Evolutionary conservation across 108 stramenopile species (phyloP).

Genomic region (Nitzschia sp.): DNA sequence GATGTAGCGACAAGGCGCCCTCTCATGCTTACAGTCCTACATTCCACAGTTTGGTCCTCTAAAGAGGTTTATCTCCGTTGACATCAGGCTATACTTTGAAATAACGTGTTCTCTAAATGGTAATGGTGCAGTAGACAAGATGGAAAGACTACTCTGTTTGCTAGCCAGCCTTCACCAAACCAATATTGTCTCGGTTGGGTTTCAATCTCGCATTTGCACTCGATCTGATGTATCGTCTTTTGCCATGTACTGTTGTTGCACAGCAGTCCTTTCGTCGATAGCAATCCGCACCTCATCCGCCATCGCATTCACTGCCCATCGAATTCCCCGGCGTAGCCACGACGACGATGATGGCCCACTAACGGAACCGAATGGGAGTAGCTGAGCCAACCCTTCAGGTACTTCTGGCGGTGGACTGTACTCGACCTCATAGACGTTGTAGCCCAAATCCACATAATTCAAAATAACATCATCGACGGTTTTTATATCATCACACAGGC

Average conservation of each 20-base stretch:
- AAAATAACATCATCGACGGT: slow-evolving; percentile 84
- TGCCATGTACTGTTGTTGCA: slow-evolving; percentile 59
- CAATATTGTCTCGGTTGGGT: too few relatives aligned
- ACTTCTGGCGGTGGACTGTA: slow-evolving; percentile 35
- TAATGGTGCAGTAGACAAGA: too few relatives aligned
- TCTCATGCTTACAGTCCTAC: too few relatives aligned
- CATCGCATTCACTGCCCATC: slow-evolving; percentile 49
- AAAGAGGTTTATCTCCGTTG: too few relatives aligned
- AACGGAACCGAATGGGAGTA: background rate
- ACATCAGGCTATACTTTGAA: too few relatives aligned
- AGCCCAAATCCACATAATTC: slow-evolving; percentile 73
- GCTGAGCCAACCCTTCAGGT: background rate
- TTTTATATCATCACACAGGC: slow-evolving; percentile 87
- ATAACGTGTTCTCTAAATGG: too few relatives aligned
- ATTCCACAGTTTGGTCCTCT: too few relatives aligned
- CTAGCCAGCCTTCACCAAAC: too few relatives aligned
- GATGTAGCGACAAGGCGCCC: too few relatives aligned
- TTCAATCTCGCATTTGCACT: slow-evolving; percentile 14
- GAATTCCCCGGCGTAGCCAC: slow-evolving; percentile 42
- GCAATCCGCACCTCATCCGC: slow-evolving; percentile 43
- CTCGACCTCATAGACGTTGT: slow-evolving; percentile 73
- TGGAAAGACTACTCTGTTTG: too few relatives aligned
- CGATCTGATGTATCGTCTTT: slow-evolving; percentile 53
- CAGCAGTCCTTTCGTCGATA: slow-evolving; percentile 30
- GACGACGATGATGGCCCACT: background rate